Evolutionary conservation across 768 basidiomycete species (phyloP).

Genomic region (Coprinopsis cinerea): DNA sequence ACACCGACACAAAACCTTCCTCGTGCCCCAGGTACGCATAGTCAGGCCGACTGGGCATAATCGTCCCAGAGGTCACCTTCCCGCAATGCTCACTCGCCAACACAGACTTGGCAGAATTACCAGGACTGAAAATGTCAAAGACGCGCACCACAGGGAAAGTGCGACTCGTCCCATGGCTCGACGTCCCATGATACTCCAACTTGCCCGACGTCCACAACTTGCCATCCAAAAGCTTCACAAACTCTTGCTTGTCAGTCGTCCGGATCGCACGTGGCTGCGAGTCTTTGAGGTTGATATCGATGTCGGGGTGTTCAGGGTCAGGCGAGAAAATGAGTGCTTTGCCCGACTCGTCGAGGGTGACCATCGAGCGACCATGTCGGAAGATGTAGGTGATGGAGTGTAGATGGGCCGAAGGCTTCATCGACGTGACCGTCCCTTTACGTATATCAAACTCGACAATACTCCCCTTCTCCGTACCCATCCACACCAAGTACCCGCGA

Average conservation of each 20-base stretch:
- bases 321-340: constrained; percentile 74
- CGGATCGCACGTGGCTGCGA: constrained; percentile 56
- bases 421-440: constrained; percentile 49
- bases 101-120: constrained; percentile 48
- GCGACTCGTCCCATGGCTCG: constrained; percentile 19
- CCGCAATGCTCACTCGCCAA: constrained; percentile 70
- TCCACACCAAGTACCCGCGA: constrained; percentile 67
- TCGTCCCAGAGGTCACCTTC: constrained; percentile 73
- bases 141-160: constrained; percentile 72
- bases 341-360: constrained; percentile 81
- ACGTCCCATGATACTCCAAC: constrained; percentile 43
- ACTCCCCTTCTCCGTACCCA: constrained; percentile 88
- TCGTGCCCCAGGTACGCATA: constrained; percentile 86
- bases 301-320: constrained; percentile 26
- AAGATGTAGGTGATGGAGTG: constrained; percentile 68
- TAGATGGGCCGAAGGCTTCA: constrained; percentile 58
- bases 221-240: constrained; percentile 65
- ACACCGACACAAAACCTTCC: constrained; percentile 84
- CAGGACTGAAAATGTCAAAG: constrained; percentile 68
- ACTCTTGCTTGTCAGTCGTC: constrained; percentile 77
- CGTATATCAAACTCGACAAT: constrained; percentile 76
- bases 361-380: constrained; percentile 62
- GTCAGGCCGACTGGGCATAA: constrained; percentile 61
- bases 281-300: constrained; percentile 39
- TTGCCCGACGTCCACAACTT: constrained; percentile 80